Evolutionary conservation across 2,329 filamentous ascomycete species (phyloP).

Genomic region (Rhynchosporium secalis): DNA sequence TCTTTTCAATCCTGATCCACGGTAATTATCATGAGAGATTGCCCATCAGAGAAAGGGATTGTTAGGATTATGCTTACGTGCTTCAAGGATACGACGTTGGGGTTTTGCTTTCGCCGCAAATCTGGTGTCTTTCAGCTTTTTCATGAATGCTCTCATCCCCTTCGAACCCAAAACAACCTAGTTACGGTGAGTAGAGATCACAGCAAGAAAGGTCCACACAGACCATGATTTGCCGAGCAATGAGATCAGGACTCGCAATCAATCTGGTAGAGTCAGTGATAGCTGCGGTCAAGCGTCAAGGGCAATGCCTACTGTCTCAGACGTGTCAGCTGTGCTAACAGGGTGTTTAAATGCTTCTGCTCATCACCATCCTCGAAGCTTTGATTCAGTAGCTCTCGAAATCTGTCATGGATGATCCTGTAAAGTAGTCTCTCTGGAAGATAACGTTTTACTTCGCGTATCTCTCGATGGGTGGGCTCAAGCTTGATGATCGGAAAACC

Average conservation of each 20-base stretch:
- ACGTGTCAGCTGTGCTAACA: not conserved
- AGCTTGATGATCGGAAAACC: no score
- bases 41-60: no score
- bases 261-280: conserved; percentile 9
- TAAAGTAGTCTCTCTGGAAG: no score
- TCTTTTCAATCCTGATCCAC: no score
- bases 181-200: not conserved
- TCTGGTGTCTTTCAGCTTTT: not conserved
- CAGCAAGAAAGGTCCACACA: not conserved
- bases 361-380: not conserved
- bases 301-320: not conserved
- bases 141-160: not conserved
- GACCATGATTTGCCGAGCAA: conserved; percentile 1
- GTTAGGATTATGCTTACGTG: no score
- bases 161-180: not conserved
- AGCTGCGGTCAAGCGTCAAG: not conserved
- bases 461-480: no score
- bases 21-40: no score
- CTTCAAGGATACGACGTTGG: no score
- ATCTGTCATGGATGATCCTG: no score
- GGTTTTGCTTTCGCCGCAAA: no score
- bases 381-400: no score
- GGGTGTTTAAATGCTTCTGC: not conserved
- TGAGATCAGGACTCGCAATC: conserved; percentile 23
- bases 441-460: no score